Evolutionary conservation across 176 grass and related monocot genomes (phyloP), one percentile per base, ranked within the genome.

Genomic region (Cenchrus americanus): DNA sequence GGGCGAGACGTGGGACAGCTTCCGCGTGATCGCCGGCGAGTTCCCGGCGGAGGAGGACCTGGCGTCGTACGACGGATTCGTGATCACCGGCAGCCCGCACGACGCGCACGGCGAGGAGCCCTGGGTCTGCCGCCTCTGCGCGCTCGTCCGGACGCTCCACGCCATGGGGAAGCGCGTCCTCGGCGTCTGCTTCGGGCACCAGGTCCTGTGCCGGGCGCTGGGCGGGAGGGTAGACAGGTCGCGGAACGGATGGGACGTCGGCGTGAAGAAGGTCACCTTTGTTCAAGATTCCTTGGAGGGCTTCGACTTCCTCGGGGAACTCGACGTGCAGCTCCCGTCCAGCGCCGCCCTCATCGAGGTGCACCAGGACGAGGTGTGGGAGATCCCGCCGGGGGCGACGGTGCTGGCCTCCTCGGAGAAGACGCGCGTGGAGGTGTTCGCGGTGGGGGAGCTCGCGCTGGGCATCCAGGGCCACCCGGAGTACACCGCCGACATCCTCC

Each of bases 401-500:
- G 89, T 93, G 84, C 62, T 97, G n/a, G 94, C 86, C 41, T 91
- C 77, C 55, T 93, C 91, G 19, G 81, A 89, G 50, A 91, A 87
- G 66, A 97, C 91, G 55, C 46, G 79, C 6, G 80, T 97, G 14
- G 91, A 97, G 89, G 82, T 70, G 91, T 93, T 93, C 86, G 68
- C 70, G 6, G 80, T 83, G 5, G 89, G 91, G 14, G 81, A 89
- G 41, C 79, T 84, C 46, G 80, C 85, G 11, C 42, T 97, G 48
- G 94, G 94, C 58, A 78, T 89, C 68, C 93, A 95, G 87, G 93
- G 93, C 2, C 93, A 95, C 57, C 93, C 93, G 3, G 90, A 93
- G 81, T 95, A 95, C 80, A 74, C 47, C 53, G 70, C 52, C 40
- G 90, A 89, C 49, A 95, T 95, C 53, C 90, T 95, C 8, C 32